A percentile compares a stretch with the other conserved stretches of the same genome.
Conservation (phyloP, 75 land plant species). For the Picea glauca region DNA sequence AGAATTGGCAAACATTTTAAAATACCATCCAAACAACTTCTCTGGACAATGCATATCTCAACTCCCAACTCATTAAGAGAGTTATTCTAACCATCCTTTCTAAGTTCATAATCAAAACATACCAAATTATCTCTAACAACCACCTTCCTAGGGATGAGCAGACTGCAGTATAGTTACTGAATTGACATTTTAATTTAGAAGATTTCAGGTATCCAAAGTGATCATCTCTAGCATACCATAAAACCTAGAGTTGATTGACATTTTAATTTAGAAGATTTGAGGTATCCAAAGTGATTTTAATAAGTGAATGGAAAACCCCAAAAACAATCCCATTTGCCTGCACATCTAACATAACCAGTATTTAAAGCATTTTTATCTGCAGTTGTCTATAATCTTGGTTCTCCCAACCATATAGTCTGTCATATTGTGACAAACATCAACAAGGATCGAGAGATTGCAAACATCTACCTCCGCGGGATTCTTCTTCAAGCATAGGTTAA, state of each 20-base stretch:
- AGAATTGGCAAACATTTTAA: no score
- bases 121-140: background rate
- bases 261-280: background rate
- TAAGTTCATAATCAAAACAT: no score
- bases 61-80: no score
- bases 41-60: no score
- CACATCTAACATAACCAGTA: background rate
- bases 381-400: no score
- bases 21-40: no score
- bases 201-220: background rate
- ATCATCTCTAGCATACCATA: background rate
- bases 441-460: background rate
- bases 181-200: background rate
- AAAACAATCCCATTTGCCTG: background rate
- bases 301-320: background rate
- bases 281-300: background rate
- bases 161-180: background rate
- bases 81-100: no score
- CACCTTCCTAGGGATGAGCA: background rate
- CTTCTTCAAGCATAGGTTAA: slow-evolving; percentile 85
- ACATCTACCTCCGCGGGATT: slow-evolving; percentile 75
- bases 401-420: background rate
- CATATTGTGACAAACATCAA: background rate
- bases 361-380: background rate
- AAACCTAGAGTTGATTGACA: background rate